phyloP scores from a whole-genome alignment of 106 monocot genomes.

The Acorus calamus region DNA sequence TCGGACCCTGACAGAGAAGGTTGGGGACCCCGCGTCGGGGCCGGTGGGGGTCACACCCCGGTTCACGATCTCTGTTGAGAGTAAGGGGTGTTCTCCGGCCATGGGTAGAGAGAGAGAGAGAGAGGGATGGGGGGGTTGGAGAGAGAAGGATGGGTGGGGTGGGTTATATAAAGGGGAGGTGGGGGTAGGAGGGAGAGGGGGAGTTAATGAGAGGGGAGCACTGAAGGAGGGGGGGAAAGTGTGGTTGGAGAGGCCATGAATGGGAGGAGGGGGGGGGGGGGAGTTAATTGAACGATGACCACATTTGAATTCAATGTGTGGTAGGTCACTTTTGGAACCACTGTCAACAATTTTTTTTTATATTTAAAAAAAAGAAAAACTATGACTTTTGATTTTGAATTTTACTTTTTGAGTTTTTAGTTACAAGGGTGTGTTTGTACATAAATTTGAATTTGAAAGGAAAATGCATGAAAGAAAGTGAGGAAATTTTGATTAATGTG shows the following conservation, averaged over 20 bases:
- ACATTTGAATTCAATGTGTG: too few relatives aligned
- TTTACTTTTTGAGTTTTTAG: too few relatives aligned
- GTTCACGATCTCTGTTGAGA: constrained; percentile 94
- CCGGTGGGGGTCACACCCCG: constrained; percentile 70
- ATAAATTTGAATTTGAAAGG: too few relatives aligned
- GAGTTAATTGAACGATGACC: too few relatives aligned
- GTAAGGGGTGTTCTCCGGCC: constrained; percentile 45
- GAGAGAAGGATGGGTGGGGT: not conserved
- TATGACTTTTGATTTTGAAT: too few relatives aligned
- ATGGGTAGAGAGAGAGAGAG: too few relatives aligned
- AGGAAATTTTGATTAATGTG: too few relatives aligned
- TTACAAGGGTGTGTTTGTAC: too few relatives aligned
- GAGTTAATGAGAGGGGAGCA: constrained; percentile 12
- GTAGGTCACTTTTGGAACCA: too few relatives aligned
- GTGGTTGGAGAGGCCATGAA: constrained; percentile 6
- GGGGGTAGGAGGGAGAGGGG: constrained; percentile 9
- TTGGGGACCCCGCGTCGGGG: constrained; percentile 79
- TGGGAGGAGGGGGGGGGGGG: not conserved
- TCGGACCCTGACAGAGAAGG: constrained; percentile 77
- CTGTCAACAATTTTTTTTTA: too few relatives aligned
- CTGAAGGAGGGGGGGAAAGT: not conserved
- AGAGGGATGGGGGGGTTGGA: not conserved
- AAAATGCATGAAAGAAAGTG: too few relatives aligned
- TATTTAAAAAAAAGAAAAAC: too few relatives aligned
- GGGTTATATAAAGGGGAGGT: not conserved